A percentile compares a stretch with the other conserved stretches of the same genome.
Conservation (phyloP, 129 eudicot species). For the Arctium minus region DNA sequence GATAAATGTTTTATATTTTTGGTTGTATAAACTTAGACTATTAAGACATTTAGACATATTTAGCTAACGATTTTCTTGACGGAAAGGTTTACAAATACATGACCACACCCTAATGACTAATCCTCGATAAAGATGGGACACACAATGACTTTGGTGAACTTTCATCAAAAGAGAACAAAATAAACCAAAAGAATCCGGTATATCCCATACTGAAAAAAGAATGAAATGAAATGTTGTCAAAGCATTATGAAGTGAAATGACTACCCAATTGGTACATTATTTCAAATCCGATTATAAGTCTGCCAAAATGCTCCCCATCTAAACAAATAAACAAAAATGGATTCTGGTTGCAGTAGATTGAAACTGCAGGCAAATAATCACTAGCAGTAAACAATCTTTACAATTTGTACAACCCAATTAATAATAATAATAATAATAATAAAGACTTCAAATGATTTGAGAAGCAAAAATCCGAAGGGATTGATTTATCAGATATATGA, state of each 20-base stretch:
- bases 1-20: too few relatives aligned
- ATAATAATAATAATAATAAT: slow-evolving; percentile 30
- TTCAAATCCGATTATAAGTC: slow-evolving; percentile 12
- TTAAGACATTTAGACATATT: too few relatives aligned
- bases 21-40: too few relatives aligned
- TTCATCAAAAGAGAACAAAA: background rate
- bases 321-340: slow-evolving; percentile 15
- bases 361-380: slow-evolving; percentile 32
- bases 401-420: slow-evolving; percentile 26
- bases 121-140: background rate
- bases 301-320: slow-evolving; percentile 20
- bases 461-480: slow-evolving; percentile 3
- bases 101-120: background rate
- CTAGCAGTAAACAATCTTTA: slow-evolving; percentile 30
- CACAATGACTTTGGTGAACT: too few relatives aligned
- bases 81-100: background rate
- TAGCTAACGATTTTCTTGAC: background rate
- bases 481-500: background rate
- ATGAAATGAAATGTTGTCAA: background rate
- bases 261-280: slow-evolving; percentile 23
- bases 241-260: background rate
- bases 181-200: background rate
- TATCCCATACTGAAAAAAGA: background rate
- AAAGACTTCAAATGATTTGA: slow-evolving; percentile 7
- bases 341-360: slow-evolving; percentile 24